Evolutionary conservation across 371 early-diverging fungal species (phyloP), one percentile per base, ranked within the genome.

Genomic region (Apophysomyces sp.): DNA sequence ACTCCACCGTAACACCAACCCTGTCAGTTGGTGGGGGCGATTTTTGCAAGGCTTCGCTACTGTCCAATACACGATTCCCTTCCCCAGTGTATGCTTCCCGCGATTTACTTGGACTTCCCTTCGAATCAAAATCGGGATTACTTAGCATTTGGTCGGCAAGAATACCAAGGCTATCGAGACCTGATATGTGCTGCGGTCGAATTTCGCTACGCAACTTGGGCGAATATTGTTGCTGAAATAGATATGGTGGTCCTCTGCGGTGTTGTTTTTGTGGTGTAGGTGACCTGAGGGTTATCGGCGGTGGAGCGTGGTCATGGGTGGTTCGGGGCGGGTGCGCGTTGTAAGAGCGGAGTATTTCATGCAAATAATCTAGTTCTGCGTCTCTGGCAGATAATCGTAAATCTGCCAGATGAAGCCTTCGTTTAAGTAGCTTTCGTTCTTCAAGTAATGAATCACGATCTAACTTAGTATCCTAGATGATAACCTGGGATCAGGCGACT

Each of bases 171-270:
- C 69, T 71, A 27, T 74, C 75, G 3, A 74, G 55, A 6, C 69
- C 69, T 27, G 69, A 68, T 11, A 55, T 60, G 61, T 24, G 67
- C 62, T 52, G 55, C 1, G 59, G 61, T 41, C 69, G 56, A 21
- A 73, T 65, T 31, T 67, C 74, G 24, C 69, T 73, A 3, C 71
- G 66, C 58, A 71, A 55, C 39, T 73, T 69, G 8, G 79, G 79
- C 36, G 79, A 78, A 40, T 70, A 78, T 26, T 78, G 79, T 32
- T 78, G 79, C 37, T 78, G 79, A 55, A 78, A 72, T n/a, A 78
- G 54, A 53, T 78, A 78, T n/a, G 78, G 75, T 26, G 73, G 72
- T 0, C 68, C 67, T 27, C 71, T 69, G 4, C 68, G 55, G 32
- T 63, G 61, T 21, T 36, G 60, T 32, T 63, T 55, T 37, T 41